Evolutionary conservation across 305 asterid genomes (phyloP), one percentile per base, ranked within the genome.

Genomic region (Plantago lanceolata): DNA sequence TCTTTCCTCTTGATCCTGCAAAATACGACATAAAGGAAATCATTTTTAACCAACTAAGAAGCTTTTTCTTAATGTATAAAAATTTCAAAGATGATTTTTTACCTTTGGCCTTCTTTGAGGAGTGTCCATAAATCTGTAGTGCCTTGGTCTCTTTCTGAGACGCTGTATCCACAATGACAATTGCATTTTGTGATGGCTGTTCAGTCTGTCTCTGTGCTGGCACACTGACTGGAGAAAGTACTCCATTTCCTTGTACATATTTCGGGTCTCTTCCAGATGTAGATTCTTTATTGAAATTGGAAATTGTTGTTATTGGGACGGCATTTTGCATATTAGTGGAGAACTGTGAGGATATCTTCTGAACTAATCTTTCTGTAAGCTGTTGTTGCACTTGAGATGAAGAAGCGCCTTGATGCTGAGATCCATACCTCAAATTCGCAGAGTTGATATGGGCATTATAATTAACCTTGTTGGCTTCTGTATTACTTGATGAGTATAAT

Each of bases 61-160:
- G 40, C 73, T 57, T 55, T 55, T 52, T 59, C 57, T 57, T 55
- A 63, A 63, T 61, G 37, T 21, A 68, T 57, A 54, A 50, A 63
- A 69, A 60, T 29, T 56, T 55, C 31, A 59, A 64, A 63, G 55
- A 59, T 69, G 65, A 59, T 61, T n/a, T n/a, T n/a, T n/a, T 79
- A 88, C 93, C 90, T 76, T 61, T 59, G 66, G 74, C 58, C 63
- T 80, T 78, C 78, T 66, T 73, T 61, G 80, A 51, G 73, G 81
- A 60, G 29, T 67, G 73, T 66, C 70, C 66, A 63, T 69, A 55
- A 63, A 71, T 78, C 68, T 55, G 68, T 55, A 53, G 67, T 48
- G 71, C 72, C 66, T 54, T 68, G 67, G 75, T 68, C 65, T 77
- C 72, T 70, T 72, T 73, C 53, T 64, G 75, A 57, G 66, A 82